Base-by-base conservation (phyloP, 23 red algal species). In the Chondrus crispus region DNA sequence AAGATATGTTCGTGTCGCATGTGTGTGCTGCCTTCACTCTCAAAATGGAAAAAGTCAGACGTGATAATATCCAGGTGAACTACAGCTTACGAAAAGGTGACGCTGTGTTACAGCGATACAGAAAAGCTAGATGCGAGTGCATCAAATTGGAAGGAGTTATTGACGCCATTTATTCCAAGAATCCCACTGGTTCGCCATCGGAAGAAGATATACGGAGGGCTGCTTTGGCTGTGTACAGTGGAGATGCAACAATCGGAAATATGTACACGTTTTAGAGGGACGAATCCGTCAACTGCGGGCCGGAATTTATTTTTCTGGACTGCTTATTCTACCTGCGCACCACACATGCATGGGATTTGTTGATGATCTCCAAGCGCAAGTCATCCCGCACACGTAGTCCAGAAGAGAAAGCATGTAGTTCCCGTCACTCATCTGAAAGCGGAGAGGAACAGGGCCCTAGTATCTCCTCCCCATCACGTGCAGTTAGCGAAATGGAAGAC, bases 101-200 rank as follows among this genome's bases (percentile, higher is more conserved):
- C 5, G 44, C 77, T 62, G 52, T 82, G 7, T 6, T 45, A 5
- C 77, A 82, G 30, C 42, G 77, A 4, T 82, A 26, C 48, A 35
- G 52, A 5, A 55, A 82, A 35, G 46, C 52, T 5, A 45, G 77
- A 6, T 82, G 77, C 44, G 44, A 82, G 42, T 82, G 42, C 8
- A 46, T 82, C 16, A 82, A 82, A 82, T 33, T 82, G 7, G 77
- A 82, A 45, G 52, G 77, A 55, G 29, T 82, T 35, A 51, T 82
- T 35, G 10, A 47, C 11, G 13, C 12, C 4, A 82, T 82, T 36
- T 55, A 55, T 44, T 8, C 30, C n/a, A 82, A 82, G 52, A 82
- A 82, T 55, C 45, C 45, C 22, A 82, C 77, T 58, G 77, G 77
- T 5, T 54, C 48, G 5, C 44, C 77, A 55, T 55, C 11, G 5